Evolutionary conservation across 495 filamentous ascomycete species (phyloP).

Genomic region (Penicillium tannophilum): DNA sequence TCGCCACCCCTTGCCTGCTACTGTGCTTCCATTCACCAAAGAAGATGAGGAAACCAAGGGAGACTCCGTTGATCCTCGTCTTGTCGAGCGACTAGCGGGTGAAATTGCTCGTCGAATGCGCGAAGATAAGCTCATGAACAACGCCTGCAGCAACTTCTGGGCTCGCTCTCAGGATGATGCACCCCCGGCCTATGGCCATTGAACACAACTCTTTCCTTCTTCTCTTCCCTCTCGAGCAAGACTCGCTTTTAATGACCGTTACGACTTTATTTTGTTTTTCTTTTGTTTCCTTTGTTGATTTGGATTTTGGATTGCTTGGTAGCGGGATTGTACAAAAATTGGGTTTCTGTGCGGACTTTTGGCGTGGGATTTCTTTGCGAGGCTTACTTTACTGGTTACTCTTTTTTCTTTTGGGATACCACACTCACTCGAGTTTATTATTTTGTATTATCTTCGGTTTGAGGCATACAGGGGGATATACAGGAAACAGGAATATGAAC

Average conservation of each 20-base stretch:
- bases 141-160: conserved; percentile 43
- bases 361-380: conserved; percentile 16
- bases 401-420: conserved; percentile 32
- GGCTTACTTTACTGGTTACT: conserved; percentile 14
- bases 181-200: conserved; percentile 51
- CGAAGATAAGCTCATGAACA: conserved; percentile 60
- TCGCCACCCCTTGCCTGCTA: conserved; percentile 36
- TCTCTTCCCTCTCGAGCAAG: conserved; percentile 27
- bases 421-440: conserved; percentile 20
- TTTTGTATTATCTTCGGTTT: conserved; percentile 7
- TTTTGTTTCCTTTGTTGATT: conserved; percentile 20
- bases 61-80: conserved; percentile 75
- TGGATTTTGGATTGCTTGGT: conserved; percentile 10
- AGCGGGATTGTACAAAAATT: conserved; percentile 35
- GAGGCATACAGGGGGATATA: background rate
- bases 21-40: conserved; percentile 38
- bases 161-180: conserved; percentile 42
- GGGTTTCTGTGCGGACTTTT: conserved; percentile 18
- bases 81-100: conserved; percentile 87
- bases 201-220: conserved; percentile 18
- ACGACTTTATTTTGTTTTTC: conserved; percentile 33
- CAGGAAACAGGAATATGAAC: background rate
- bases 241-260: conserved; percentile 37
- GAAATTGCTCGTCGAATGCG: conserved; percentile 87
- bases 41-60: conserved; percentile 38